These are phyloP conservation scores for Asterophora lycoperdoides DNA, from an alignment of 768 basidiomycete genomes.

Conservation along the genomic window DNA sequence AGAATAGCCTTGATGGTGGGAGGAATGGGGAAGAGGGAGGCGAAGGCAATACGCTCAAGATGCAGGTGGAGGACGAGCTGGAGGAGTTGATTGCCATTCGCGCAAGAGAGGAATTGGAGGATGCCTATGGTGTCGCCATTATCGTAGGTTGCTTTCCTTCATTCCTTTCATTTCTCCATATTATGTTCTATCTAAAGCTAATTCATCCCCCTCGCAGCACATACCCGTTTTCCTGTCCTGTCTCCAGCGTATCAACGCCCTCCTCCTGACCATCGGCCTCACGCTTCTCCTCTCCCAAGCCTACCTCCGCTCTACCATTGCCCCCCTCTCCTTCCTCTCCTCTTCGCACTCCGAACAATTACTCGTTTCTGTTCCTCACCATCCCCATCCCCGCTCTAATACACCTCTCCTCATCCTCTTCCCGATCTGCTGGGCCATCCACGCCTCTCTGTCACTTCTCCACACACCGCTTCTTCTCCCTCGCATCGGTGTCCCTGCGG, in stretches of 20 bases:
- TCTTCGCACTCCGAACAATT: constrained; percentile 9
- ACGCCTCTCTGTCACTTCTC: constrained; percentile 53
- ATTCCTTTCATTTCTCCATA: not conserved
- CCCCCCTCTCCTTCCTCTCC: not conserved
- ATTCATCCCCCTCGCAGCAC: constrained; percentile 34
- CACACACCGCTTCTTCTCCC: constrained; percentile 68
- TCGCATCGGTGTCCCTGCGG: constrained; percentile 69
- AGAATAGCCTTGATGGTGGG: constrained; percentile 8
- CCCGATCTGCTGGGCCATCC: constrained; percentile 41
- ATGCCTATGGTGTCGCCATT: constrained; percentile 74
- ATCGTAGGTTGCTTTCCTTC: constrained; percentile 49
- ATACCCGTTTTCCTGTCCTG: constrained; percentile 79
- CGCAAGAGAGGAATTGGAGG: constrained; percentile 71
- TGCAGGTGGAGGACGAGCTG: constrained; percentile 60
- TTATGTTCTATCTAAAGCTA: constrained; percentile 2
- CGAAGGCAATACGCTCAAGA: constrained; percentile 17
- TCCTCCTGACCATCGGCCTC: constrained; percentile 66
- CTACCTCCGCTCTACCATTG: constrained; percentile 53
- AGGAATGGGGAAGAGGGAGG: not conserved
- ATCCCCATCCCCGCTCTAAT: constrained; percentile 22
- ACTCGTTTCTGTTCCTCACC: constrained; percentile 6
- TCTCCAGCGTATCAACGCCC: constrained; percentile 70
- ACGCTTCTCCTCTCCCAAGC: constrained; percentile 58
- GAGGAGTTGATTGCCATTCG: constrained; percentile 61
- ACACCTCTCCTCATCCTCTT: constrained; percentile 36